Evolutionary conservation across 2,329 filamentous ascomycete species (phyloP).

Genomic region (Periglandula ipomoeae): DNA sequence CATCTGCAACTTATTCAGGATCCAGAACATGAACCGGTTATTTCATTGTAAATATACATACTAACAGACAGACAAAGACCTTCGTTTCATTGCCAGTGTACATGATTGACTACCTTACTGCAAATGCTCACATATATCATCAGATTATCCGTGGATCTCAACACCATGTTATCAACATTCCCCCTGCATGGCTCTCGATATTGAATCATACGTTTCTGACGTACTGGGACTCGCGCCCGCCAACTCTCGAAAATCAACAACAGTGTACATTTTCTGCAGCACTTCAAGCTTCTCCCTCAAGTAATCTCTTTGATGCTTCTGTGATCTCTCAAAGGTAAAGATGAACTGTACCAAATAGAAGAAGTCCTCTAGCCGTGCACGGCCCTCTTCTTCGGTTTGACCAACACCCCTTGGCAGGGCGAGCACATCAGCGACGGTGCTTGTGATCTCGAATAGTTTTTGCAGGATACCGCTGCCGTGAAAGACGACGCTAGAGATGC

Average conservation of each 20-base stretch:
- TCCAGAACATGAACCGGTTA: too few relatives aligned
- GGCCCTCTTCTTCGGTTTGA: conserved; percentile 31
- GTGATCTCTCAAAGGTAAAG: conserved; percentile 37
- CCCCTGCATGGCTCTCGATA: conserved; percentile 1
- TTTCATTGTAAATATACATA: too few relatives aligned
- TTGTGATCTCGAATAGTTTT: conserved; percentile 52
- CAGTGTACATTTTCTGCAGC: conserved; percentile 22
- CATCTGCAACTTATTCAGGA: too few relatives aligned
- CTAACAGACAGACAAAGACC: too few relatives aligned
- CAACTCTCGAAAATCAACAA: conserved; percentile 19
- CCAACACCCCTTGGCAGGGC: conserved; percentile 35
- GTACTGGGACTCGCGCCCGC: conserved; percentile 15
- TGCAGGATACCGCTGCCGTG: conserved; percentile 48
- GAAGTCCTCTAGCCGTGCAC: conserved; percentile 42
- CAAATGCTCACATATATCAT: too few relatives aligned
- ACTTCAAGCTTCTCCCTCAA: conserved; percentile 29
- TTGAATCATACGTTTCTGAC: conserved; percentile 4
- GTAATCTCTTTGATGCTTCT: conserved; percentile 33
- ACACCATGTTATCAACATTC: neutral
- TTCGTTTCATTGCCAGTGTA: too few relatives aligned
- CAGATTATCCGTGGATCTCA: neutral
- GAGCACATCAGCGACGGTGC: conserved; percentile 50
- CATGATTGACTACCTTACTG: too few relatives aligned
- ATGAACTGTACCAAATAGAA: conserved; percentile 41
- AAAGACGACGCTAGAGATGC: conserved; percentile 36